Conservation (phyloP, 495 filamentous ascomycete genomes). For the Letharia columbiana region DNA sequence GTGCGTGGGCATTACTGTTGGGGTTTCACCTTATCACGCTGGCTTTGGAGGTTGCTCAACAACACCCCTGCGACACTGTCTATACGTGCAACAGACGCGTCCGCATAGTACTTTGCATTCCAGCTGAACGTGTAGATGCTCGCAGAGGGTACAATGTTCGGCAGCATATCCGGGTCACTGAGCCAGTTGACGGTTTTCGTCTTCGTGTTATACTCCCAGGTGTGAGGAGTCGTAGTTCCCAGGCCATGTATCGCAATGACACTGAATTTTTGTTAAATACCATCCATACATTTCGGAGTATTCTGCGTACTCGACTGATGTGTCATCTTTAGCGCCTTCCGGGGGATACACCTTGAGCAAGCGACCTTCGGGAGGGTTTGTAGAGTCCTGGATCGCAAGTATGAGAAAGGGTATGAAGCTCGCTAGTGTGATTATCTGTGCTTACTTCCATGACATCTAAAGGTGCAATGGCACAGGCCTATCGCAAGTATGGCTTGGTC, state of each 20-base stretch:
- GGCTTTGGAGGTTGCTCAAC: not conserved
- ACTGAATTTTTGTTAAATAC: not conserved
- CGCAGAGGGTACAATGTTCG: slow-evolving; percentile 20
- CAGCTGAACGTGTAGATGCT: slow-evolving; percentile 28
- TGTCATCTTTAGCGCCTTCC: not conserved
- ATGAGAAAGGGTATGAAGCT: not conserved
- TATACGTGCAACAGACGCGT: not conserved
- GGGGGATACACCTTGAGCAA: not conserved
- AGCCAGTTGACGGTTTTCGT: slow-evolving; percentile 24
- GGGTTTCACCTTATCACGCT: not conserved
- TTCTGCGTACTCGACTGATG: not conserved
- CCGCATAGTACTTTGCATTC: slow-evolving; percentile 18
- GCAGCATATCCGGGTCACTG: slow-evolving; percentile 26
- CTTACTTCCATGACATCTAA: not conserved
- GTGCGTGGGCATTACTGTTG: not conserved
- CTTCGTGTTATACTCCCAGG: not conserved
- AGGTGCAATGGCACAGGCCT: not conserved
- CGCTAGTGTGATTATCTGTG: not conserved
- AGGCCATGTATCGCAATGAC: slow-evolving; percentile 5
- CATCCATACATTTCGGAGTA: too few species aligned
- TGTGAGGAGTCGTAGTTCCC: not conserved
- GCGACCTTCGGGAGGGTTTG: not conserved
- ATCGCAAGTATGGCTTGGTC: not conserved
- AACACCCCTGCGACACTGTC: not conserved
- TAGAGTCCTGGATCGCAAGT: not conserved